Evolutionary conservation across 129 eudicot species (phyloP), one percentile per base, ranked within the genome.

Genomic region (Lactuca sativa): DNA sequence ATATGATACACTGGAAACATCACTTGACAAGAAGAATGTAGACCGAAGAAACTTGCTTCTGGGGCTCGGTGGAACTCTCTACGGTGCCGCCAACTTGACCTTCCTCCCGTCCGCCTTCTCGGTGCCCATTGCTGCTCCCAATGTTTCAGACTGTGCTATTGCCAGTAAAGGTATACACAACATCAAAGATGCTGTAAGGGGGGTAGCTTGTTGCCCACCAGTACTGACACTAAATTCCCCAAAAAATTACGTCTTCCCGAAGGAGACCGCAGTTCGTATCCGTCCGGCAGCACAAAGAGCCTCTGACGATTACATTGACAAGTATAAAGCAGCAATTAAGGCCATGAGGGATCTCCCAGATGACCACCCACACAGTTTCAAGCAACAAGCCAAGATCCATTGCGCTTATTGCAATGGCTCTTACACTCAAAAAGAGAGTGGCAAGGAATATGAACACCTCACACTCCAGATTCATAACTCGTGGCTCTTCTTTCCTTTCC

Each of bases 401-500:
- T 82, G 86, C 5, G 82, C 86, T 25, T 82, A 82, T 6, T 82
- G 82, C 31, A 61, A 77, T 31, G 71, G 73, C 4, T 55, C 59
- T 17, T 77, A 77, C 52, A 21, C 56, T 12, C 81, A 77, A 56
- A 30, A 16, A 8, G 32, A 7, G 32, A 67, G 60, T 0, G 85
- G 86, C 37, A 38, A 66, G 4, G 57, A 66, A 56, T 52, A 52
- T 14, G 56, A 52, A 12, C 0, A 52, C 7, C 4, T 52, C 13
- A 12, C 16, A 4, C 41, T 82, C 6, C 76, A 82, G 18, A 66
- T 77, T 32, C 85, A 81, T 57, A 41, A 30, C 30, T 71, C 77
- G 9, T 81, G 85, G 85, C 53, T 81, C 14, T 81, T 81, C 16
- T 77, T 77, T 3, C 82, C 86, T 0, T 81, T 72, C 30, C 86